Percentiles rank a stretch among this genome's conserved stretches.
Evolutionary conservation across 1,139 yeast species (phyloP).

Genomic region (Magnusiomyces magnusii): DNA sequence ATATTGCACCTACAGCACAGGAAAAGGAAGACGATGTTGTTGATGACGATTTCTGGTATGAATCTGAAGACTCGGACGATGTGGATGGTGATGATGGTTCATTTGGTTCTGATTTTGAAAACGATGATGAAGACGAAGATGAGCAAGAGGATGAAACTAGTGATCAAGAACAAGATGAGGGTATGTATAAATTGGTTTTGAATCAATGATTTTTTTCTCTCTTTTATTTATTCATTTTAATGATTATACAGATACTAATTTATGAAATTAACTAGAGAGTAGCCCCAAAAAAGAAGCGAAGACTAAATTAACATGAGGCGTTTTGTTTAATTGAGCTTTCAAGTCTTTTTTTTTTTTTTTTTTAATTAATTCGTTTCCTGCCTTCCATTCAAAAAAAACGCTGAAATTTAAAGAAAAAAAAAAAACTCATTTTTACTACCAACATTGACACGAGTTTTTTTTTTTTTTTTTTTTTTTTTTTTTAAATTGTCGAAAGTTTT

Average conservation of each 20-base stretch:
- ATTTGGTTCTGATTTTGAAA: constrained; percentile 22
- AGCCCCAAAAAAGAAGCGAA: constrained; percentile 1
- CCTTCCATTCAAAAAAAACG: background rate
- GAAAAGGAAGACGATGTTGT: constrained; percentile 55
- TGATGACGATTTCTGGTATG: constrained; percentile 85
- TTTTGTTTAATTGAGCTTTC: background rate
- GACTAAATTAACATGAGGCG: background rate
- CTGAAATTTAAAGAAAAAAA: background rate
- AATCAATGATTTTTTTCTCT: background rate
- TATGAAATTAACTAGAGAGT: background rate
- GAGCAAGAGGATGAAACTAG: background rate
- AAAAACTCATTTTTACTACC: background rate
- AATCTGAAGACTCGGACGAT: constrained; percentile 57
- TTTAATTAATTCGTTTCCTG: background rate
- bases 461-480: too few species aligned
- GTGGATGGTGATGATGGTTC: constrained; percentile 34
- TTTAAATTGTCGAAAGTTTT: background rate
- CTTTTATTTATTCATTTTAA: background rate
- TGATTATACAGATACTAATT: background rate
- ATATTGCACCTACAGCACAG: constrained; percentile 41
- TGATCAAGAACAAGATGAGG: background rate
- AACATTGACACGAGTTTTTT: background rate
- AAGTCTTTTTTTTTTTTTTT: background rate
- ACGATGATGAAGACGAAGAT: background rate
- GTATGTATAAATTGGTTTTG: background rate